Conservation (phyloP, 179 eudicot species). For the Silene coronaria region DNA sequence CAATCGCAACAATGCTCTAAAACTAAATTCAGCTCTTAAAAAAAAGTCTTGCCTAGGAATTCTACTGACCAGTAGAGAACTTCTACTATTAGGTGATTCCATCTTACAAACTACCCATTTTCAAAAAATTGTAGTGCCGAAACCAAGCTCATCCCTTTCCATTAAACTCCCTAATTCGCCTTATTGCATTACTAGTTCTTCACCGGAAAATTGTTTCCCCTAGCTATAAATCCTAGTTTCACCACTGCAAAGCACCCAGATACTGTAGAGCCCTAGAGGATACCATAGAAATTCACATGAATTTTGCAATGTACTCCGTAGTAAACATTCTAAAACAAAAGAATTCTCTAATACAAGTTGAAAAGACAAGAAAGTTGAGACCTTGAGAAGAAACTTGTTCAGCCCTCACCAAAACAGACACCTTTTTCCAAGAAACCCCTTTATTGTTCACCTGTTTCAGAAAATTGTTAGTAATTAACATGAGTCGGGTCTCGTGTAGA, state of each 20-base stretch:
- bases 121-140: not conserved
- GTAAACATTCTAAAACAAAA: not conserved
- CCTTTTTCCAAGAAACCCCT: slow-evolving; percentile 31
- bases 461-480: not conserved
- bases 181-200: too few relatives aligned
- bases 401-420: slow-evolving; percentile 47
- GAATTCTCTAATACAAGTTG: not conserved
- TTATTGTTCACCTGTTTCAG: slow-evolving; percentile 26
- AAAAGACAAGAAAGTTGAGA: slow-evolving; percentile 2
- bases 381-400: slow-evolving; percentile 51
- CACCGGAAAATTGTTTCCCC: too few relatives aligned
- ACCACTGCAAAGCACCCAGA: too few relatives aligned
- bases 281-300: not conserved
- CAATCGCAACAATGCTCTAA: too few relatives aligned
- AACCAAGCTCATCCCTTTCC: too few relatives aligned
- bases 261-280: too few relatives aligned
- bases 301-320: not conserved
- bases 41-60: not conserved
- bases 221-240: too few relatives aligned
- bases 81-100: not conserved
- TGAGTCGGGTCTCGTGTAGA: not conserved
- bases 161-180: too few relatives aligned
- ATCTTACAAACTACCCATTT: not conserved
- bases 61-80: not conserved
- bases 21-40: too few relatives aligned